phyloP scores from a whole-genome alignment of 2,329 filamentous ascomycete species.

The Ilyonectria robusta region DNA sequence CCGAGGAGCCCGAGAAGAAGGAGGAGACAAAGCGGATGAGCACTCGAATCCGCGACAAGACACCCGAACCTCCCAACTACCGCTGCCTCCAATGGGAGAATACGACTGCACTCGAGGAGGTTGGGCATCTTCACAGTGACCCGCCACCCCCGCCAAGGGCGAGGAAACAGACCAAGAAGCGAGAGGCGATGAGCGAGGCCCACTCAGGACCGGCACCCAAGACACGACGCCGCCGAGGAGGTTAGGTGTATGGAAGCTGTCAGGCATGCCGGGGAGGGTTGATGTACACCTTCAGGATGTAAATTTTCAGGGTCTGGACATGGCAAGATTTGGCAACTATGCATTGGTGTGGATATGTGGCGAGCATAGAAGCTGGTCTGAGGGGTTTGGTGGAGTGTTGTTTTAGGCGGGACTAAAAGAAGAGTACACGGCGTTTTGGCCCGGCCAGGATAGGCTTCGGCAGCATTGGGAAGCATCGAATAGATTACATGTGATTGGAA shows the following conservation, averaged over 20 bases:
- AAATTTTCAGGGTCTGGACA: constrained; percentile 7
- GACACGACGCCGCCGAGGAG: constrained; percentile 47
- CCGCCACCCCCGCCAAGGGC: constrained; percentile 66
- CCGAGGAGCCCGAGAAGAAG: constrained; percentile 55
- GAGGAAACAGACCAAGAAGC: constrained; percentile 67
- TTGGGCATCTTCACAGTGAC: constrained; percentile 71
- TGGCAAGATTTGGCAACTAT: constrained; percentile 16
- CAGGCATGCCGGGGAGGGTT: neutral
- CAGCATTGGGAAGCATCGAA: constrained; percentile 38
- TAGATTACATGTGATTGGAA: constrained; percentile 36
- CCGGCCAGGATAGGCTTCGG: constrained; percentile 30
- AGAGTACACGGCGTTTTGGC: constrained; percentile 43
- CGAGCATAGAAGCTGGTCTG: constrained; percentile 22
- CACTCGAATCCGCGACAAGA: constrained; percentile 61
- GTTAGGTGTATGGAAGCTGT: neutral
- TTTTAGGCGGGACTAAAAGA: constrained; percentile 28
- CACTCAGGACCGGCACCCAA: constrained; percentile 49
- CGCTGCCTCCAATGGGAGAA: constrained; percentile 70
- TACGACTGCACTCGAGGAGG: constrained; percentile 68
- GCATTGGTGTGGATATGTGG: constrained; percentile 22
- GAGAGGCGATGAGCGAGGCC: constrained; percentile 58
- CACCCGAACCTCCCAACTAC: constrained; percentile 62
- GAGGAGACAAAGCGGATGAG: constrained; percentile 61
- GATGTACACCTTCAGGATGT: constrained; percentile 6
- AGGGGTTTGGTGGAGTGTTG: constrained; percentile 14